These are phyloP conservation scores for Entomortierella chlamydospora DNA, from an alignment of 192 early-diverging fungal species.

Conservation along the genomic window DNA sequence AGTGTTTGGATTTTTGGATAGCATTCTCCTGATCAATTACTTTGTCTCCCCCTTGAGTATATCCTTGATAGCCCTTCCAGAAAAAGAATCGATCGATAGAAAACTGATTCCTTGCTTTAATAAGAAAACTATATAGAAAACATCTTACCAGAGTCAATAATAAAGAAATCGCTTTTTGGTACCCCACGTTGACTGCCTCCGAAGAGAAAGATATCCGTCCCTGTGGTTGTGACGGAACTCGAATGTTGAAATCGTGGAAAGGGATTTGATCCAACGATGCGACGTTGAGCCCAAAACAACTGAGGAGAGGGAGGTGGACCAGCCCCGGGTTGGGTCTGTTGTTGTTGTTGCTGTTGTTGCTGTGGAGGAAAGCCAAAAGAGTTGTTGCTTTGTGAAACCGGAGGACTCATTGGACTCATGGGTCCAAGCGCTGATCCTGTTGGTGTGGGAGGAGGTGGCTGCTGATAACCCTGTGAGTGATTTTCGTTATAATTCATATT, in stretches of 20 bases:
- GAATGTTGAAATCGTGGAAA: conserved; percentile 49
- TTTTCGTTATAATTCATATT: background rate
- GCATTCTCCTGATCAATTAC: too few relatives aligned
- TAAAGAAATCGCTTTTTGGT: conserved; percentile 43
- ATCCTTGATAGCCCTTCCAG: too few relatives aligned
- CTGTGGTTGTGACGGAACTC: conserved; percentile 38
- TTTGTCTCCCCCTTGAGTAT: too few relatives aligned
- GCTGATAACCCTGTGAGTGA: conserved; percentile 32
- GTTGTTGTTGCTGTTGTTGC: conserved; percentile 11
- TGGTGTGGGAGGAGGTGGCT: conserved; percentile 25
- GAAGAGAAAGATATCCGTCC: conserved; percentile 44
- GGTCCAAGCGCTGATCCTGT: background rate
- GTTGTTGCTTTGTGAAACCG: conserved; percentile 20
- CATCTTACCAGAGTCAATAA: conserved; percentile 46
- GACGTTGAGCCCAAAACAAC: conserved; percentile 50
- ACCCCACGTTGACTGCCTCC: conserved; percentile 35
- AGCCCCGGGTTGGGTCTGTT: too few relatives aligned
- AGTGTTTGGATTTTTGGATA: too few relatives aligned
- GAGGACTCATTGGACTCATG: conserved; percentile 34
- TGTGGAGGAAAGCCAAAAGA: background rate
- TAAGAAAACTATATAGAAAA: too few relatives aligned
- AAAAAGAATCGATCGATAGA: too few relatives aligned
- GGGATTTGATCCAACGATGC: conserved; percentile 45
- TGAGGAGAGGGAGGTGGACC: conserved; percentile 30
- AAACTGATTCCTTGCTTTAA: too few relatives aligned